Evolutionary conservation across 192 early-diverging fungal genomes (phyloP).

Genomic region (Powellomyces hirtus): DNA sequence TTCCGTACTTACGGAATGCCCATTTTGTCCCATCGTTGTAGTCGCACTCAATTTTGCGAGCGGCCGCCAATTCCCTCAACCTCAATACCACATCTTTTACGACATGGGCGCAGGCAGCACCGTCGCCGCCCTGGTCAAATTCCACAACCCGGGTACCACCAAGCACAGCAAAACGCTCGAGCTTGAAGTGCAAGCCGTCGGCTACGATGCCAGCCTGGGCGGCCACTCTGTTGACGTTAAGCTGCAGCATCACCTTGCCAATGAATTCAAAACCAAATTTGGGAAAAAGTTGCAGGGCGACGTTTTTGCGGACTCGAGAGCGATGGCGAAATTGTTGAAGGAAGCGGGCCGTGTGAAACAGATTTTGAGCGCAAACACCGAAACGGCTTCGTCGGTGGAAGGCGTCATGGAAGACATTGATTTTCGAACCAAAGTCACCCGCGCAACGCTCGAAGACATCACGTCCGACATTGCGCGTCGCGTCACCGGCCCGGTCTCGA

Average conservation of each 20-base stretch:
- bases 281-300: slow-evolving; percentile 48
- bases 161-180: slow-evolving; percentile 54
- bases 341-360: slow-evolving; percentile 96
- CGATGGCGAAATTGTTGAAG: slow-evolving; percentile 85
- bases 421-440: slow-evolving; percentile 74
- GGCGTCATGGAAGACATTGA: slow-evolving; percentile 82
- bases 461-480: slow-evolving; percentile 62
- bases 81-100: slow-evolving; percentile 85
- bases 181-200: slow-evolving; percentile 78
- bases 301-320: slow-evolving; percentile 67
- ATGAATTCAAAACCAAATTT: slow-evolving; percentile 64
- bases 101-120: slow-evolving; percentile 98
- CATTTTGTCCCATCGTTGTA: too few species aligned
- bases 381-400: slow-evolving; percentile 85
- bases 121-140: slow-evolving; percentile 80
- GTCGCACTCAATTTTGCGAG: slow-evolving; percentile 93
- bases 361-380: slow-evolving; percentile 91
- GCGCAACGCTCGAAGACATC: slow-evolving; percentile 75
- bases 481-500: slow-evolving; percentile 70
- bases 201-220: slow-evolving; percentile 81
- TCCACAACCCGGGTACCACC: slow-evolving; percentile 54
- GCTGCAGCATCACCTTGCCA: slow-evolving; percentile 76
- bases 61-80: slow-evolving; percentile 62
- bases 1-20: too few species aligned
- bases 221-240: slow-evolving; percentile 83